A percentile compares a stretch with the other conserved stretches of the same genome.
phyloP scores from a whole-genome alignment of 495 filamentous ascomycete species.

The Xylaria flabelliformis region DNA sequence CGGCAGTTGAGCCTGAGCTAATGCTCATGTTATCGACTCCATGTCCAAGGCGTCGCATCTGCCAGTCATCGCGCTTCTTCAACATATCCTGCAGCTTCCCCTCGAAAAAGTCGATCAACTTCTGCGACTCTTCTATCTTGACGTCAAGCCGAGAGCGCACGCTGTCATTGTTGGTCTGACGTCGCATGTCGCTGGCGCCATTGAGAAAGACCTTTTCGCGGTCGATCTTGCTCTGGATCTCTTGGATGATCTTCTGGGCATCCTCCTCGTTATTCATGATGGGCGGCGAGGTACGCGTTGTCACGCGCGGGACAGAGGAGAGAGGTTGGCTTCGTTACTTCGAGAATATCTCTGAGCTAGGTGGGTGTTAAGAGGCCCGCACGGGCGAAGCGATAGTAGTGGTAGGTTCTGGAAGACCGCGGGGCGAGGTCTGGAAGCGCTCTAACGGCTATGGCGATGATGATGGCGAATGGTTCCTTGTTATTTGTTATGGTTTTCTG shows the following conservation, averaged over 20 bases:
- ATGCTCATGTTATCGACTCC: conserved; percentile 69
- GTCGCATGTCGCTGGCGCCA: conserved; percentile 91
- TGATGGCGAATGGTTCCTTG: conserved; percentile 18
- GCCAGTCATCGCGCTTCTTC: conserved; percentile 63
- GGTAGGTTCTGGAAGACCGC: conserved; percentile 8
- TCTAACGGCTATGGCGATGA: conserved; percentile 2
- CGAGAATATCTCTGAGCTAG: conserved; percentile 7
- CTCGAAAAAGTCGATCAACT: conserved; percentile 94
- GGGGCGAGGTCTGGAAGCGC: conserved; percentile 2
- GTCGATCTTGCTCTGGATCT: conserved; percentile 94
- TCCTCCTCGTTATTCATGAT: conserved; percentile 74
- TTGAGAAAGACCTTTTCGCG: conserved; percentile 95
- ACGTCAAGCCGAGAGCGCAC: conserved; percentile 88
- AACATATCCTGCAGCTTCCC: conserved; percentile 66
- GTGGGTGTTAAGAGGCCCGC: conserved; percentile 12
- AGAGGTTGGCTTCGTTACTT: conserved; percentile 12
- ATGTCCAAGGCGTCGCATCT: conserved; percentile 75
- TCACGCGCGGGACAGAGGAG: conserved; percentile 46
- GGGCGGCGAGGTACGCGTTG: conserved; percentile 46
- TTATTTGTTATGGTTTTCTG: conserved; percentile 20
- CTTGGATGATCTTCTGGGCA: conserved; percentile 56
- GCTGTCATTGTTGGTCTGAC: conserved; percentile 88
- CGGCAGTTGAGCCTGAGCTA: conserved; percentile 47
- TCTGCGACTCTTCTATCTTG: conserved; percentile 89
- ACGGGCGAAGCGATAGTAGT: conserved; percentile 10